phyloP scores from a whole-genome alignment of 2,329 filamentous ascomycete genomes.

The Colletotrichum shisoi region DNA sequence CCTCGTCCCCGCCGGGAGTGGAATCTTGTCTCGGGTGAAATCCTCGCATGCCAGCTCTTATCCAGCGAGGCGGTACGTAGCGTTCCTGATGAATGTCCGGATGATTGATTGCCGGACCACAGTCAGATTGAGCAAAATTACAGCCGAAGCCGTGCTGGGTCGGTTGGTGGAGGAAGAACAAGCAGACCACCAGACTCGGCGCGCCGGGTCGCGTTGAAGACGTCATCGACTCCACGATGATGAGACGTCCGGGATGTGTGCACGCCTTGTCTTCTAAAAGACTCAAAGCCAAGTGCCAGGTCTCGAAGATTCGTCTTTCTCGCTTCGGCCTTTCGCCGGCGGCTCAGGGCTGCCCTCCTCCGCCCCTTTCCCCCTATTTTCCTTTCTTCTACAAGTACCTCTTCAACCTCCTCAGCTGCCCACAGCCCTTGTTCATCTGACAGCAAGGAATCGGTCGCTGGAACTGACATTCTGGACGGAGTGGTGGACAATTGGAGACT shows the following conservation, averaged over 20 bases:
- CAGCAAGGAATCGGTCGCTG: slow-evolving; percentile 28
- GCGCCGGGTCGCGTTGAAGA: slow-evolving; percentile 19
- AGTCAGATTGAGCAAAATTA: slow-evolving; percentile 17
- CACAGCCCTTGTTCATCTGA: slow-evolving; percentile 30
- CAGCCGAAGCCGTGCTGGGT: slow-evolving; percentile 11
- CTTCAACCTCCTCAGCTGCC: slow-evolving; percentile 23
- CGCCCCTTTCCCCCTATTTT: slow-evolving; percentile 1
- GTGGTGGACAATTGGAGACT: slow-evolving; percentile 5
- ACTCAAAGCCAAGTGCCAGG: neutral
- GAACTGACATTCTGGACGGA: slow-evolving; percentile 16
- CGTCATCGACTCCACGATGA: slow-evolving; percentile 37
- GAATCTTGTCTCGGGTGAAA: slow-evolving; percentile 6
- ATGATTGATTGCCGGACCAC: slow-evolving; percentile 18
- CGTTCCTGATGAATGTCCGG: slow-evolving; percentile 28
- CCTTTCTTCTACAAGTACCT: neutral
- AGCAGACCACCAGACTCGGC: neutral
- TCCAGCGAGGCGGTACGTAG: slow-evolving; percentile 16
- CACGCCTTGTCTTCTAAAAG: neutral
- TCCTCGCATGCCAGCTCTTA: slow-evolving; percentile 15
- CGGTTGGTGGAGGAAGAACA: slow-evolving; percentile 1
- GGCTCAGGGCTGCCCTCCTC: slow-evolving; percentile 5
- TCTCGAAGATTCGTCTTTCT: slow-evolving; percentile 4
- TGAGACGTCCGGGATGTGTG: slow-evolving; percentile 29
- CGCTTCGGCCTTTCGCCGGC: slow-evolving; percentile 36
- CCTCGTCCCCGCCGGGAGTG: neutral